These are phyloP conservation scores for Cordyceps militaris DNA, from an alignment of 2,329 filamentous ascomycete genomes.

Conservation along the genomic window DNA sequence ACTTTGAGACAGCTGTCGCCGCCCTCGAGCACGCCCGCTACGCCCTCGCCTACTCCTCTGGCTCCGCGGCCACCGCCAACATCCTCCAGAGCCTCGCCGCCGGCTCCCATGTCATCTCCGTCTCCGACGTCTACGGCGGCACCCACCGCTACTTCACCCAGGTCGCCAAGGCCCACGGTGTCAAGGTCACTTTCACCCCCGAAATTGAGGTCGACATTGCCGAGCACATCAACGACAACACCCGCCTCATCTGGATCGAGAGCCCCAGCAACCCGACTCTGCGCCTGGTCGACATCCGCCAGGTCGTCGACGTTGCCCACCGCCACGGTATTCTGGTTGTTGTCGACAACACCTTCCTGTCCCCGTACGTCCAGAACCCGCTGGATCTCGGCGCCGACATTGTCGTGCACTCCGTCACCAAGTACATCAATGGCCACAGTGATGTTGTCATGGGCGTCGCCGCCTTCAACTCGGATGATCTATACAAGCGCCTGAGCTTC, in stretches of 20 bases:
- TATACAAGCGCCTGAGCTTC: constrained; percentile 74
- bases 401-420: constrained; percentile 93
- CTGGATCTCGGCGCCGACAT: constrained; percentile 93
- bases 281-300: constrained; percentile 83
- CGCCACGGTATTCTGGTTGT: constrained; percentile 86
- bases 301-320: constrained; percentile 77
- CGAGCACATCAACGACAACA: constrained; percentile 77
- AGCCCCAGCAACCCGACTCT: constrained; percentile 91
- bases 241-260: constrained; percentile 94
- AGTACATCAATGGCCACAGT: constrained; percentile 97
- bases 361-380: constrained; percentile 93
- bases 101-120: constrained; percentile 89
- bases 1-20: constrained; percentile 88
- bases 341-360: constrained; percentile 99
- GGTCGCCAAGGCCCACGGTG: constrained; percentile 88
- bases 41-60: constrained; percentile 89
- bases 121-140: constrained; percentile 95
- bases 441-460: constrained; percentile 98
- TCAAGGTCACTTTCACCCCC: constrained; percentile 89
- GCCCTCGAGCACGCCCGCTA: constrained; percentile 88
- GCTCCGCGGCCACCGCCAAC: constrained; percentile 86
- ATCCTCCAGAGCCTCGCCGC: constrained; percentile 88
- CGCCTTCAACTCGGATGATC: constrained; percentile 80
- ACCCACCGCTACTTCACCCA: constrained; percentile 99
- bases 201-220: constrained; percentile 84